Conservation (phyloP, 345 rosid genomes). For the Brassica carinata region DNA sequence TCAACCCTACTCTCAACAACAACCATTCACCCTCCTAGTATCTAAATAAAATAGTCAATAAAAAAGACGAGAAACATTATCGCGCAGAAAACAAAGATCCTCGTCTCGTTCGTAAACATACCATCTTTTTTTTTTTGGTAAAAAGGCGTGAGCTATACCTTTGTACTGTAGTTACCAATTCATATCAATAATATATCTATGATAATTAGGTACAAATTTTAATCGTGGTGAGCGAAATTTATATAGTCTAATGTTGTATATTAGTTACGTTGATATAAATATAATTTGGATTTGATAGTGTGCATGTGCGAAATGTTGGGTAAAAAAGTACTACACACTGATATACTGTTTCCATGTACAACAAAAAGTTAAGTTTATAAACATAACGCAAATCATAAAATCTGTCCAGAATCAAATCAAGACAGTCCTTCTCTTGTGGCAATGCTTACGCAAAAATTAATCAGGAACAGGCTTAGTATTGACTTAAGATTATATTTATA, state of each 20-base stretch:
- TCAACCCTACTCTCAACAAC: no score
- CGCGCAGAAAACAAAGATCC: background rate
- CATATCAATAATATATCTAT: background rate
- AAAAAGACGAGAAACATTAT: background rate
- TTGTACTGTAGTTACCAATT: background rate
- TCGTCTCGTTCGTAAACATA: background rate
- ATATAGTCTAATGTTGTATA: background rate
- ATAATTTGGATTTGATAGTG: background rate
- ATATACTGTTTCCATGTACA: background rate
- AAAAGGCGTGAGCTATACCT: background rate
- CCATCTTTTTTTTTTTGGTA: background rate
- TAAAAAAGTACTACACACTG: background rate
- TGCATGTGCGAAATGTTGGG: background rate
- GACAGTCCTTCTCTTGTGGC: background rate
- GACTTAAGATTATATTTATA: background rate
- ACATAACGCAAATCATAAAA: conserved; percentile 7
- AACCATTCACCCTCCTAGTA: background rate
- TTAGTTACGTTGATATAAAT: background rate
- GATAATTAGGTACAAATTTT: background rate
- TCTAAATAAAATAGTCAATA: background rate
- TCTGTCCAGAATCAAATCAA: background rate
- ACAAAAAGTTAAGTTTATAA: background rate
- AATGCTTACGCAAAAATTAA: background rate
- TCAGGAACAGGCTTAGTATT: background rate
- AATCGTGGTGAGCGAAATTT: background rate